phyloP scores from a whole-genome alignment of 2,329 filamentous ascomycete genomes.

The Trichoderma oligosporum region DNA sequence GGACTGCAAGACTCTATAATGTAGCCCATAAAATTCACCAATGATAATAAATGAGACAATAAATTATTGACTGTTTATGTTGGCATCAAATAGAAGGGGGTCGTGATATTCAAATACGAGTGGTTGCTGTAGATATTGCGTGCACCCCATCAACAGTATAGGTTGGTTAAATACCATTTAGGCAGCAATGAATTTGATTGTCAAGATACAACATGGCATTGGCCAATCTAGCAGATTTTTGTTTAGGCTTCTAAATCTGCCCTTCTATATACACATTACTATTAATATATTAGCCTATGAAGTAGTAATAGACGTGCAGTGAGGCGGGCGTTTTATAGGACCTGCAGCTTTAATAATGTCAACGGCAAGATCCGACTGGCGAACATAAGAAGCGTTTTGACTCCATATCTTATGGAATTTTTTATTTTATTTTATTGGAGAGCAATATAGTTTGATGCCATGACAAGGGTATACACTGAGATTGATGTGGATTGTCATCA shows the following conservation, averaged over 20 bases:
- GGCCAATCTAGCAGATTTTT: no score
- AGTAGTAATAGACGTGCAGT: no score
- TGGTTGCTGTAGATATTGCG: no score
- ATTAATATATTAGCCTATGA: no score
- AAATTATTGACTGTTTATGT: background rate
- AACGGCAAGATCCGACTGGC: conserved; percentile 11
- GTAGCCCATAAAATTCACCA: background rate
- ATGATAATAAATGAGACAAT: background rate
- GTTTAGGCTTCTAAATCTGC: no score
- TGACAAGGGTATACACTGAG: background rate
- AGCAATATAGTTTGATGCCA: conserved; percentile 2
- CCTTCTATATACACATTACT: background rate
- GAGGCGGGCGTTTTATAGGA: background rate
- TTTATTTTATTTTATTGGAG: conserved; percentile 3
- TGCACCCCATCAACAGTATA: no score
- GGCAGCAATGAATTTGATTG: no score
- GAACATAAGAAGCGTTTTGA: background rate
- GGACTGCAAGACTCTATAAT: background rate
- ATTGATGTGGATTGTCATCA: background rate
- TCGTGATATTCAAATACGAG: no score
- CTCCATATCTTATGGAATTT: no score
- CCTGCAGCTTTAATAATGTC: background rate
- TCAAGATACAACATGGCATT: no score
- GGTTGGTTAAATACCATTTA: no score
- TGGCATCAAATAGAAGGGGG: no score